phyloP scores from a whole-genome alignment of 495 filamentous ascomycete genomes.

The Aspergillus affinis region DNA sequence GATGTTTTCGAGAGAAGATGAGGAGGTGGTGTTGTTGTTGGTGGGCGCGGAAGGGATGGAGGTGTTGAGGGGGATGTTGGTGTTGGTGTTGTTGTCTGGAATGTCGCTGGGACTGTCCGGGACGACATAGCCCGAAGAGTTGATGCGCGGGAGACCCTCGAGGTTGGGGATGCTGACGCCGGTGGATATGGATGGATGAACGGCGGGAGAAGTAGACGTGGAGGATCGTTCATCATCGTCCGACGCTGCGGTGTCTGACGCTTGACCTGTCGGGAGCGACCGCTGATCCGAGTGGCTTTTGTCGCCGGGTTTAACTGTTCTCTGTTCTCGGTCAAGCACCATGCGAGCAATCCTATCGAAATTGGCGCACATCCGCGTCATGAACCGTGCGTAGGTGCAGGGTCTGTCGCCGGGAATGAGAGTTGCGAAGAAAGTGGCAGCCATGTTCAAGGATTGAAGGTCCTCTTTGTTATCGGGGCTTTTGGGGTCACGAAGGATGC shows the following conservation, averaged over 20 bases:
- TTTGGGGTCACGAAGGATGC: slow-evolving; percentile 85
- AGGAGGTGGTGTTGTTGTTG: slow-evolving; percentile 10
- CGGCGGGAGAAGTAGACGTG: not conserved
- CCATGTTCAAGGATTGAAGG: slow-evolving; percentile 78
- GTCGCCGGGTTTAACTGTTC: slow-evolving; percentile 44
- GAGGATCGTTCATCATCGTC: not conserved
- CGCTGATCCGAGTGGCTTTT: not conserved
- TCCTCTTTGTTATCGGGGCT: slow-evolving; percentile 80
- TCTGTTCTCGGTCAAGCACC: slow-evolving; percentile 83
- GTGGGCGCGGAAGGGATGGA: slow-evolving; percentile 4
- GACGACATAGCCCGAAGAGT: slow-evolving; percentile 43
- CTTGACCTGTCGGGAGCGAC: not conserved
- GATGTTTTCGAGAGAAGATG: slow-evolving; percentile 17
- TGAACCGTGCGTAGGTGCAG: slow-evolving; percentile 78
- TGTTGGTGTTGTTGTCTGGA: slow-evolving; percentile 4
- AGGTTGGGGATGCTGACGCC: slow-evolving; percentile 33
- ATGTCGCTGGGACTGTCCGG: slow-evolving; percentile 27
- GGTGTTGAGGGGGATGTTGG: slow-evolving; percentile 6
- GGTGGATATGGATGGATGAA: slow-evolving; percentile 4
- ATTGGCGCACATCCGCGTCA: slow-evolving; percentile 84
- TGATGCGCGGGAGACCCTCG: slow-evolving; percentile 39
- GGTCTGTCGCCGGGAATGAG: slow-evolving; percentile 64
- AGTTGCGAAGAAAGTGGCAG: slow-evolving; percentile 80
- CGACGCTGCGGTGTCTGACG: not conserved
- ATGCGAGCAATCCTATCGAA: slow-evolving; percentile 88